Evolutionary conservation across 164 flowering plant species (phyloP).

Genomic region (Vitis cinerea): DNA sequence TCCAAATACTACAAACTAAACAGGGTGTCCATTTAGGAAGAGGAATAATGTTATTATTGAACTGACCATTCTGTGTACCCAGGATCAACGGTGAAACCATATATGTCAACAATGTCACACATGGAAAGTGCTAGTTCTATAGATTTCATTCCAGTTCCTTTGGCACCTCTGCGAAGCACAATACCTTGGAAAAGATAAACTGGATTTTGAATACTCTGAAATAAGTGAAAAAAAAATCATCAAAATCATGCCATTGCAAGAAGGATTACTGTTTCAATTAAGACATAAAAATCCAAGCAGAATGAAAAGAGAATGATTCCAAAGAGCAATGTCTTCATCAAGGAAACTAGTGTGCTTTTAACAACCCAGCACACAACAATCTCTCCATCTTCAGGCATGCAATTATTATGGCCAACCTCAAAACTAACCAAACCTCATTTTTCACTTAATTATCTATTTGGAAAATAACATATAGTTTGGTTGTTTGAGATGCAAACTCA

Average conservation of each 20-base stretch:
- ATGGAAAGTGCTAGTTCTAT: conserved; percentile 95
- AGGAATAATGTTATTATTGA: not conserved
- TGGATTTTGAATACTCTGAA: conserved; percentile 89
- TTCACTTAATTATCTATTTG: not conserved
- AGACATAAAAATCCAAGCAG: not conserved
- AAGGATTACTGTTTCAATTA: not conserved
- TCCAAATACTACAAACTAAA: too few species aligned
- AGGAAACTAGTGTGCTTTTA: not conserved
- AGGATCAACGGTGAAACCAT: conserved; percentile 99
- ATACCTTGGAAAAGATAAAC: conserved; percentile 99
- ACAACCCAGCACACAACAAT: too few species aligned
- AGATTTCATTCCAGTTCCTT: conserved; percentile 99
- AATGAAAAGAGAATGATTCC: not conserved
- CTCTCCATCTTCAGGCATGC: too few species aligned
- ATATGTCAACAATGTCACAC: conserved; percentile 97
- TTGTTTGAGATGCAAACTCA: conserved; percentile 21
- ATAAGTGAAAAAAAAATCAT: not conserved
- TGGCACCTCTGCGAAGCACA: conserved; percentile 95
- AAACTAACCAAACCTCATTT: not conserved
- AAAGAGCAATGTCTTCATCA: not conserved
- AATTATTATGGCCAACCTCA: not conserved
- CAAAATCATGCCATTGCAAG: not conserved
- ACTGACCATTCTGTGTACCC: conserved; percentile 97
- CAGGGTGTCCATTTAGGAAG: not conserved
- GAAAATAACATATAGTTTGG: not conserved